A percentile compares a stretch with the other conserved stretches of the same genome.
Conservation (phyloP, 2,329 filamentous ascomycete species). For the Trichoderma afroharzianum region DNA sequence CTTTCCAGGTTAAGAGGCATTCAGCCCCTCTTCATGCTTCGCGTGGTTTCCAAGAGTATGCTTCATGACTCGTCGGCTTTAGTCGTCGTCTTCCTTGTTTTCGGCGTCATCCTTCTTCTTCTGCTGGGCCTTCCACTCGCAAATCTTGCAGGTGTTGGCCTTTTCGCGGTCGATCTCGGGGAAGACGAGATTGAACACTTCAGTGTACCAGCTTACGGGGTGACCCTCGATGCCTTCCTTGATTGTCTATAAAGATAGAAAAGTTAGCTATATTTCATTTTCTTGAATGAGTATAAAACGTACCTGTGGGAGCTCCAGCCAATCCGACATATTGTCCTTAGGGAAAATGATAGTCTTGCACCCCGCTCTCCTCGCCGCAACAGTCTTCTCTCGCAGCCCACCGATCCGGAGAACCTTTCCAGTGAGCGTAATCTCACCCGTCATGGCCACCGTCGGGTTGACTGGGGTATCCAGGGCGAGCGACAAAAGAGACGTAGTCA, state of each 20-base stretch:
- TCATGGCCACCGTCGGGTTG: slow-evolving; percentile 91
- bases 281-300: slow-evolving; percentile 38
- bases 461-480: slow-evolving; percentile 76
- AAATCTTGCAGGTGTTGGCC: slow-evolving; percentile 70
- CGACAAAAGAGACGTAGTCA: slow-evolving; percentile 89
- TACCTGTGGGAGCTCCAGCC: slow-evolving; percentile 95
- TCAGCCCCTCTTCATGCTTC: neutral
- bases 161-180: slow-evolving; percentile 68
- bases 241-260: slow-evolving; percentile 68
- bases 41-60: neutral
- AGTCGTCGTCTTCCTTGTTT: slow-evolving; percentile 36
- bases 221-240: slow-evolving; percentile 92
- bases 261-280: neutral
- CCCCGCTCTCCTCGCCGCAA: slow-evolving; percentile 86
- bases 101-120: slow-evolving; percentile 35
- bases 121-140: slow-evolving; percentile 47
- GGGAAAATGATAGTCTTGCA: slow-evolving; percentile 95
- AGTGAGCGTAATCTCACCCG: slow-evolving; percentile 92
- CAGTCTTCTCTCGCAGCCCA: slow-evolving; percentile 92
- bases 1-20: neutral
- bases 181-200: slow-evolving; percentile 92
- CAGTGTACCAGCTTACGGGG: slow-evolving; percentile 87
- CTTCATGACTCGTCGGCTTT: slow-evolving; percentile 17
- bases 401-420: slow-evolving; percentile 96
- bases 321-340: slow-evolving; percentile 91